Percentiles rank a stretch among this genome's conserved stretches.
These are phyloP conservation scores for Rhododendron kiyosumense DNA, from an alignment of 148 eudicot genomes.

Conservation along the genomic window DNA sequence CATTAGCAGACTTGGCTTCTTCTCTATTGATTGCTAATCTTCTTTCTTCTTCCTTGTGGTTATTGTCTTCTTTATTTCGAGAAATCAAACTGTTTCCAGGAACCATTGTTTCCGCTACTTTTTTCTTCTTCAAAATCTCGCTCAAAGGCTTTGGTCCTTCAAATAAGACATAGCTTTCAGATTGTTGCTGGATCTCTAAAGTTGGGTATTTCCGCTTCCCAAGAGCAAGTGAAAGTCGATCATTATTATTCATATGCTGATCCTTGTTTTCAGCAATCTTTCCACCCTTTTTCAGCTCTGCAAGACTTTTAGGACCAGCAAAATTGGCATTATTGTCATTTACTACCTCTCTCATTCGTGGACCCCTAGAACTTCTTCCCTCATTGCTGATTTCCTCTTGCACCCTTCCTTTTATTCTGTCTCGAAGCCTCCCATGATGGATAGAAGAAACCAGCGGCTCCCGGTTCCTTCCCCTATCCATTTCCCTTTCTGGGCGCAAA, in stretches of 20 bases:
- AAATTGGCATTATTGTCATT: slow-evolving; percentile 29
- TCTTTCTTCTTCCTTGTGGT: slow-evolving; percentile 7
- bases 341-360: slow-evolving; percentile 22
- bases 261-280: slow-evolving; percentile 32
- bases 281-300: slow-evolving; percentile 45
- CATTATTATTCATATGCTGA: slow-evolving; percentile 22
- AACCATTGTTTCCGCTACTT: slow-evolving; percentile 25
- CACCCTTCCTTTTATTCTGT: slow-evolving; percentile 53
- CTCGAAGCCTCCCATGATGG: slow-evolving; percentile 59
- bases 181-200: slow-evolving; percentile 28
- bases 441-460: slow-evolving; percentile 29
- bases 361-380: slow-evolving; percentile 36
- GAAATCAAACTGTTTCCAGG: slow-evolving; percentile 3
- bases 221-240: slow-evolving; percentile 27
- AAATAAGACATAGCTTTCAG: slow-evolving; percentile 46
- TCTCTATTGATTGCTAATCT: slow-evolving; percentile 1
- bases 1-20: slow-evolving; percentile 21
- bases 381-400: slow-evolving; percentile 41
- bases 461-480: slow-evolving; percentile 37
- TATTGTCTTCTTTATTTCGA: slow-evolving; percentile 2
- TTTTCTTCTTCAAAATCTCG: slow-evolving; percentile 88
- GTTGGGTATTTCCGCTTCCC: slow-evolving; percentile 53
- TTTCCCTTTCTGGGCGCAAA: slow-evolving; percentile 32
- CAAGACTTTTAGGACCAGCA: slow-evolving; percentile 59
- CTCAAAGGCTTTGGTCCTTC: slow-evolving; percentile 92